A percentile compares a stretch with the other conserved stretches of the same genome.
These are phyloP conservation scores for Laburnicola sp. DNA, from an alignment of 2,329 filamentous ascomycete species.

Conservation along the genomic window DNA sequence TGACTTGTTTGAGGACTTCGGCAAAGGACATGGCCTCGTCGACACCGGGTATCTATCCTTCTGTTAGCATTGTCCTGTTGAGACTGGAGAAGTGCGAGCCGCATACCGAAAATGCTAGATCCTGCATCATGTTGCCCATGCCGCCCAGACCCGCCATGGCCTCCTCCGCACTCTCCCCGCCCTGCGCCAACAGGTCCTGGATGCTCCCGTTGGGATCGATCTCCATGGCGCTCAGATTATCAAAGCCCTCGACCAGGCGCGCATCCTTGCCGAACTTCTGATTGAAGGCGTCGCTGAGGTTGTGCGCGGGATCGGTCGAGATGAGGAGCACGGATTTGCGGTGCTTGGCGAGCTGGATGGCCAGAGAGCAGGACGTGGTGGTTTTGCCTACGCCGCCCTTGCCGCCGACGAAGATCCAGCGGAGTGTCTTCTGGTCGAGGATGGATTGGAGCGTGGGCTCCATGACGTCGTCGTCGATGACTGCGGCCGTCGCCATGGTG, in stretches of 20 bases:
- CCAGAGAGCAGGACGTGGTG: conserved; percentile 97
- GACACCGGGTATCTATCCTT: conserved; percentile 83
- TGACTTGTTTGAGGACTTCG: conserved; percentile 98
- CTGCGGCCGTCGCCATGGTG: conserved; percentile 44
- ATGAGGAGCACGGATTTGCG: conserved; percentile 96
- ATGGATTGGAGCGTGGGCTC: conserved; percentile 93
- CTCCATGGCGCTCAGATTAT: conserved; percentile 96
- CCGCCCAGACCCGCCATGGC: conserved; percentile 67
- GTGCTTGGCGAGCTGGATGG: conserved; percentile 93
- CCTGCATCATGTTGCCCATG: conserved; percentile 97
- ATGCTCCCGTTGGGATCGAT: conserved; percentile 98
- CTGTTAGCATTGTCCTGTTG: background rate
- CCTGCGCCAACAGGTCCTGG: conserved; percentile 84
- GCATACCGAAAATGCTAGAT: conserved; percentile 88
- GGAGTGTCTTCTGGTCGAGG: conserved; percentile 89
- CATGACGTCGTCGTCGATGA: conserved; percentile 71
- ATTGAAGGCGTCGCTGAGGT: conserved; percentile 94
- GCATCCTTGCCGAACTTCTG: conserved; percentile 99
- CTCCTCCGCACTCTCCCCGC: conserved; percentile 71
- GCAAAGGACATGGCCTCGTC: conserved; percentile 99
- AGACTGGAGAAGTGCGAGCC: background rate
- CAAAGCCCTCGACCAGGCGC: conserved; percentile 85
- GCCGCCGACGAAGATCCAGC: conserved; percentile 98
- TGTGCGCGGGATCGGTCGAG: conserved; percentile 97
- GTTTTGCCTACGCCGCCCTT: conserved; percentile 99